A percentile compares a stretch with the other conserved stretches of the same genome.
These are phyloP conservation scores for Lentinula edodes DNA, from an alignment of 768 basidiomycete species.

Conservation along the genomic window DNA sequence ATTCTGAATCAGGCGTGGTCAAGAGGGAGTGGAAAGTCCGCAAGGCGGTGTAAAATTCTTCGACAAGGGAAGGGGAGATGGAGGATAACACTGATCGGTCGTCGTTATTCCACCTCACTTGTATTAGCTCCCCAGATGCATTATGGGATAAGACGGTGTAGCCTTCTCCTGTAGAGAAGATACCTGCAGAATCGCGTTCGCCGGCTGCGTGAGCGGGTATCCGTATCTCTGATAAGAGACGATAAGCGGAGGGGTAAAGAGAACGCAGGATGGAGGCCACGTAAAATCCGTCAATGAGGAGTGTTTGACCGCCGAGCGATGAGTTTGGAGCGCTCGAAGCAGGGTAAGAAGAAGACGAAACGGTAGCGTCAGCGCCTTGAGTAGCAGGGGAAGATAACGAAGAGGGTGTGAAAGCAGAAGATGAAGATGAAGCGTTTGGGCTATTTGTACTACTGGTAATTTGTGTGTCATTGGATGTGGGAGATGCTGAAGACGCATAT, in stretches of 20 bases:
- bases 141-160: constrained; percentile 77
- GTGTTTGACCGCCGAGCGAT: constrained; percentile 73
- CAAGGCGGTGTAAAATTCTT: constrained; percentile 73
- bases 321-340: not conserved
- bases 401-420: not conserved
- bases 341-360: not conserved
- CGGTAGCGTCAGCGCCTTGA: not conserved
- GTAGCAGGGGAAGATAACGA: not conserved
- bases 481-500: too few relatives aligned
- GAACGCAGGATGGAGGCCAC: constrained; percentile 75
- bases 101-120: constrained; percentile 93
- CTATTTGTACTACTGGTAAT: not conserved
- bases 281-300: constrained; percentile 97
- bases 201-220: constrained; percentile 90
- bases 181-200: constrained; percentile 52
- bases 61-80: not conserved
- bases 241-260: constrained; percentile 66
- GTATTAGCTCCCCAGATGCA: constrained; percentile 53
- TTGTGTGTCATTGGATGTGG: too few relatives aligned
- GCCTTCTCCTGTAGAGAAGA: constrained; percentile 48
- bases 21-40: constrained; percentile 71
- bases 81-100: constrained; percentile 77
- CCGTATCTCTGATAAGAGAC: constrained; percentile 57
- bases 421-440: not conserved
- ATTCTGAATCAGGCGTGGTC: constrained; percentile 79